Base-by-base conservation (phyloP, 1,284 basidiomycete species). In the Cutaneotrichosporon cavernicola region DNA sequence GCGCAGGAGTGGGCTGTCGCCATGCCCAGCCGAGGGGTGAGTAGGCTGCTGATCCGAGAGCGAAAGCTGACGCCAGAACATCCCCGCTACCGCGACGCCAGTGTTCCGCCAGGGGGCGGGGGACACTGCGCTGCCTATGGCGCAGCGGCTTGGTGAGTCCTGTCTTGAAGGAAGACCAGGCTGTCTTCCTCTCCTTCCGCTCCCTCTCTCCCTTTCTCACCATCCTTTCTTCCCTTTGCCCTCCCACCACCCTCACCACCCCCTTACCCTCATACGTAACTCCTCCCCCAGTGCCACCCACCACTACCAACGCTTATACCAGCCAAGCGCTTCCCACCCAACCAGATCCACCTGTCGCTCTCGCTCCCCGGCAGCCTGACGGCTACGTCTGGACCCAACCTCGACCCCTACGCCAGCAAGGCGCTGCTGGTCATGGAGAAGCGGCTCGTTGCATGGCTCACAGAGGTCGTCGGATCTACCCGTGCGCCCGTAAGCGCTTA, bases 1-100 rank as follows among this genome's bases (percentile, higher is more conserved):
- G 86, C 86, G 67, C 84, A 81, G 63, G 91, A 93, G 70, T 93
- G 91, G 91, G 88, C 89, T 10, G 90, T 88, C 69, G 90, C 89
- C 40, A 92, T 92, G 90, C 90, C 91, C 13, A 72, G 82, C 14
- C 72, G 74, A 64, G 78, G 82, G 58, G 83, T 84, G 73, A 46
- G 43, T 18, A 73, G 83, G 62, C 30, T 36, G 8, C 6, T 21
- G 30, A 26, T 16, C 8, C 8, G 7, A 47, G 5, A 11, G 32
- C 5, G 9, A 21, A 16, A 18, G 38, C 30, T n/a, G 49, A 56
- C 60, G 13, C 11, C 61, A 79, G 74, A 82, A 77, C 70, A 80
- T 81, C 47, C 80, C 81, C 9, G 82, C 83, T 38, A 82, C 86
- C 57, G 87, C 85, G 52, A 90, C 89, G 32, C 83, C 86, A 53